Percentiles rank a stretch among this genome's conserved stretches.
These are phyloP conservation scores for Fonsecaea erecta DNA, from an alignment of 2,329 filamentous ascomycete species.

Conservation along the genomic window DNA sequence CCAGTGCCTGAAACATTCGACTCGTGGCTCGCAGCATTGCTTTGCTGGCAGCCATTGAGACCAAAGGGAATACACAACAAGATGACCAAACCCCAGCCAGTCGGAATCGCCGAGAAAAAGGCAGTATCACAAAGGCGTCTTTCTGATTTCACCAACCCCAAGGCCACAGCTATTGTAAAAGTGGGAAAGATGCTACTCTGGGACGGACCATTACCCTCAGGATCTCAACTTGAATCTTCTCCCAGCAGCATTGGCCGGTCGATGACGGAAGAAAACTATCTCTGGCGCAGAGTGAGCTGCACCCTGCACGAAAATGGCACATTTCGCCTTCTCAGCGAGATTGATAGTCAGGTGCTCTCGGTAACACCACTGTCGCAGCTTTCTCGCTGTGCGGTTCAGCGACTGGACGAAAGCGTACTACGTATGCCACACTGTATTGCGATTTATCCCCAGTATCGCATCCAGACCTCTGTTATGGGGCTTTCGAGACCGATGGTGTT, in stretches of 20 bases:
- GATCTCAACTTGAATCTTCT: slow-evolving; percentile 31
- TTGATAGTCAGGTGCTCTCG: slow-evolving; percentile 77
- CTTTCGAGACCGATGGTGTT: slow-evolving; percentile 88
- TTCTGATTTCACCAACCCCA: slow-evolving; percentile 59
- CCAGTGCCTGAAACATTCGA: slow-evolving; percentile 58
- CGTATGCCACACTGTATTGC: slow-evolving; percentile 93
- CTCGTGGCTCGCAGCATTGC: slow-evolving; percentile 57
- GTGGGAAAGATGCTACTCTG: slow-evolving; percentile 88
- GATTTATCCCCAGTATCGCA: slow-evolving; percentile 90
- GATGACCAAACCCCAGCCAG: slow-evolving; percentile 55
- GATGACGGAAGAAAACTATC: slow-evolving; percentile 53
- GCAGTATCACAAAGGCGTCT: slow-evolving; percentile 50
- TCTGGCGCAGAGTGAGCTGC: slow-evolving; percentile 86
- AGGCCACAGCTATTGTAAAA: slow-evolving; percentile 86
- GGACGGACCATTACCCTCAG: slow-evolving; percentile 67
- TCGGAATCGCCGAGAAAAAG: slow-evolving; percentile 51
- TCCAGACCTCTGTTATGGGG: slow-evolving; percentile 72
- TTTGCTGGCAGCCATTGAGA: slow-evolving; percentile 58
- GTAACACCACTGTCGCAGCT: slow-evolving; percentile 87
- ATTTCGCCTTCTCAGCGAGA: slow-evolving; percentile 86
- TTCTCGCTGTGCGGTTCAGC: slow-evolving; percentile 86
- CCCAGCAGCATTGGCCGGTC: slow-evolving; percentile 46
- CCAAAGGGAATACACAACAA: slow-evolving; percentile 57
- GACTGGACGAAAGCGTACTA: slow-evolving; percentile 85
- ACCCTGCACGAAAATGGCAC: slow-evolving; percentile 94